Evolutionary conservation across 495 filamentous ascomycete genomes (phyloP).

Genomic region (Antarctomyces pellizariae): DNA sequence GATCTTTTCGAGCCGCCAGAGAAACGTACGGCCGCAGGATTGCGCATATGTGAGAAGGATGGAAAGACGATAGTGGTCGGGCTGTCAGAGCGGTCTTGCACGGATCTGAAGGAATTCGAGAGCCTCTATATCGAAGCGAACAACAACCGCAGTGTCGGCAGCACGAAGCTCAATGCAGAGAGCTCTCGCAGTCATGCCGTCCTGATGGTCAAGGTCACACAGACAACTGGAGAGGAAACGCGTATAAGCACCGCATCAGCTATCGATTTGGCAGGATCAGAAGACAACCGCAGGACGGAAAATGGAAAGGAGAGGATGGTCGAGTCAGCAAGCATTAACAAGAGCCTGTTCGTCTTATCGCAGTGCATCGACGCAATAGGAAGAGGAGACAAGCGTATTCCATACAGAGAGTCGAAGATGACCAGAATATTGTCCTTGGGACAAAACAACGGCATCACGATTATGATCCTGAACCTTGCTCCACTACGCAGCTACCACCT

Average conservation of each 20-base stretch:
- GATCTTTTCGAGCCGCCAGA: constrained; percentile 83
- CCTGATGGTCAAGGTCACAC: constrained; percentile 66
- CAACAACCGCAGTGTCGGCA: constrained; percentile 70
- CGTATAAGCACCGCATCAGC: constrained; percentile 69
- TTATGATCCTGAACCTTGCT: constrained; percentile 93
- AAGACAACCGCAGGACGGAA: constrained; percentile 85
- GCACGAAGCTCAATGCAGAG: constrained; percentile 90
- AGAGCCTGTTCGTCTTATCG: constrained; percentile 80
- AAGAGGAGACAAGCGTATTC: constrained; percentile 46
- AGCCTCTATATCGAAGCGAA: constrained; percentile 83
- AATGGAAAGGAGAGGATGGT: constrained; percentile 85
- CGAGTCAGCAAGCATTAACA: constrained; percentile 97
- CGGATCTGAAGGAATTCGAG: constrained; percentile 83
- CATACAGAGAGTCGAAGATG: constrained; percentile 93
- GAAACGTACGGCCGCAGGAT: constrained; percentile 62
- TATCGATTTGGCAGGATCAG: constrained; percentile 89
- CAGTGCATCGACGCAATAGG: constrained; percentile 91
- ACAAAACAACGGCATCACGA: constrained; percentile 83
- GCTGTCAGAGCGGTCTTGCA: constrained; percentile 64
- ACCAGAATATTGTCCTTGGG: constrained; percentile 80
- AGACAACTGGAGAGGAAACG: constrained; percentile 45
- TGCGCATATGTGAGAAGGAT: constrained; percentile 72
- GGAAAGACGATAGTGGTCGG: constrained; percentile 89
- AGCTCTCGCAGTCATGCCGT: constrained; percentile 88
- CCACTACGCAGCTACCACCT: constrained; percentile 71